Base-by-base conservation (phyloP, 2,329 filamentous ascomycete genomes). In the Neopestalotiopsis sp. region DNA sequence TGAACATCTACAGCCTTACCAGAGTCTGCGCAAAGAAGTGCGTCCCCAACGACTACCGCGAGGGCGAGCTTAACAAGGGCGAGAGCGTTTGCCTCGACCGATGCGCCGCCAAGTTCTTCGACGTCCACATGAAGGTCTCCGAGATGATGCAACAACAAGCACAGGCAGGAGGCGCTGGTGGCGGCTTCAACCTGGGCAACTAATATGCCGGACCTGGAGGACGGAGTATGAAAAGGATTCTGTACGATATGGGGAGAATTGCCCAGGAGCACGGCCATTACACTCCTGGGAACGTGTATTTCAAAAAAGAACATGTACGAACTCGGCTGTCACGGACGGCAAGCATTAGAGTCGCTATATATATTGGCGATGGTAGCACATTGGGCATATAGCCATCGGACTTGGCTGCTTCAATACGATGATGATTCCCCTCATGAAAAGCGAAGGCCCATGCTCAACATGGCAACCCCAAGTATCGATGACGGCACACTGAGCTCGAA, bases 51-150 rank as follows among this genome's bases (percentile, higher is more conserved):
- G 91, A 95, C 77, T 99, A 98, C 90, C 94, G 94, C 81, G 96
- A 99, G 86, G 90, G 89, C 81, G 95, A 99, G 76, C 91, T 99
- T 78, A 97, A 98, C 90, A 99, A 99, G 86, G 97, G 95, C 87
- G 96, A 99, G 84, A 94, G 92, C 75, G 96, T 99, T 76, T 99
- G 97, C 86, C 91, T 99, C 75, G 96, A 99, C 85, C 94, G 96
- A 78, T 99, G 97, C 84, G 93, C 97, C 69, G 89, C 93, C 79
- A 99, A 99, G 86, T 99, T 98, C 87, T 98, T 99, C 84, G 95
- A 98, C 76, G 95, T 97, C 78, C 97, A 97, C 82, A 91, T 97
- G 86, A 98, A 98, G 87, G 94, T 98, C 70, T 95, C 93, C 77
- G 95, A 98, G 84, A 94, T 97, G 84, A 94, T 98, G 90, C 94